A percentile compares a stretch with the other conserved stretches of the same genome.
phyloP scores from a whole-genome alignment of 768 basidiomycete species.

The Serendipita sp. region DNA sequence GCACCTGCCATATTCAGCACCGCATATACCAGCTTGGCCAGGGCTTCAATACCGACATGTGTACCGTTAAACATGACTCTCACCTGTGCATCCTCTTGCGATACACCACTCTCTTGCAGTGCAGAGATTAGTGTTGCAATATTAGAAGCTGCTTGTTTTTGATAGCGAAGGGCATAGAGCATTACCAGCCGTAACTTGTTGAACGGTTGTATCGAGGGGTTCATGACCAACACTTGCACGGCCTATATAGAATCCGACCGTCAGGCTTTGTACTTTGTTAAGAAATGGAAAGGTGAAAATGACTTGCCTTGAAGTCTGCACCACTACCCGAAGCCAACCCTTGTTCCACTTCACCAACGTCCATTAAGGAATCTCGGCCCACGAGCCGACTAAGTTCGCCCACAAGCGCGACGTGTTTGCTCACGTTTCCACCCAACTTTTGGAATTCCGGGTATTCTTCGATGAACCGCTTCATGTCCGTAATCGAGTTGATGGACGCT shows the following conservation, averaged over 20 bases:
- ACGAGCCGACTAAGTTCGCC: constrained; percentile 90
- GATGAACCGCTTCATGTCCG: constrained; percentile 93
- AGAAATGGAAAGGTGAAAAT: neutral
- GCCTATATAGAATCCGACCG: constrained; percentile 28
- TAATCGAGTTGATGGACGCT: constrained; percentile 76
- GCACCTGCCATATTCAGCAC: constrained; percentile 84
- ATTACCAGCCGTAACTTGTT: constrained; percentile 85
- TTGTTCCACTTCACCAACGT: constrained; percentile 90
- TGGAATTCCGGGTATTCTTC: constrained; percentile 98
- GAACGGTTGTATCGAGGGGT: constrained; percentile 48
- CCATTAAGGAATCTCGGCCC: constrained; percentile 67
- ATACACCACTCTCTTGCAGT: constrained; percentile 20
- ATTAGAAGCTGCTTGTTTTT: constrained; percentile 70
- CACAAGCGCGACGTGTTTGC: constrained; percentile 94
- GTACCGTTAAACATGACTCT: constrained; percentile 26
- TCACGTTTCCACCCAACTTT: constrained; percentile 93
- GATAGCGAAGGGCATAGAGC: constrained; percentile 85
- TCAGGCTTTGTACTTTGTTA: neutral
- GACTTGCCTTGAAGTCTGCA: constrained; percentile 64
- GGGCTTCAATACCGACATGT: neutral
- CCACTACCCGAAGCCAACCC: constrained; percentile 86
- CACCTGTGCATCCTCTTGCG: constrained; percentile 12
- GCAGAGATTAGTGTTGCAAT: constrained; percentile 40
- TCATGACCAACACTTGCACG: constrained; percentile 63
- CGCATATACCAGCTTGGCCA: constrained; percentile 69